Conservation (phyloP, 2,329 filamentous ascomycete species). For the Colletotrichum gloeosporioides region DNA sequence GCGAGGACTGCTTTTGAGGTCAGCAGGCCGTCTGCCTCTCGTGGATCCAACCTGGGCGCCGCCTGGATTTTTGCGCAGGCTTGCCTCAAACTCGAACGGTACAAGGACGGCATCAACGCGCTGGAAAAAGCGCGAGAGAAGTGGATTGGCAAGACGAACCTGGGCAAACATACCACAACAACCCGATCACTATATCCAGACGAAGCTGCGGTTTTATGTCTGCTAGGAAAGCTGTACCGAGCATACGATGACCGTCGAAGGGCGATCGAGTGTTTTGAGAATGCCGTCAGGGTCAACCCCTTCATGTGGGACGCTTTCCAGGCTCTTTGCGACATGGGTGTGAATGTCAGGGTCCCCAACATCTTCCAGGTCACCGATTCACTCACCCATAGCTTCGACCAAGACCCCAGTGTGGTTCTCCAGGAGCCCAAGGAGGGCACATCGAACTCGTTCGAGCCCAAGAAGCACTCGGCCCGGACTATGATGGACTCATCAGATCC, state of each 20-base stretch:
- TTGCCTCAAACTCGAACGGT: conserved; percentile 79
- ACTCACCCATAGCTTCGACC: conserved; percentile 54
- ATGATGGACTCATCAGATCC: conserved; percentile 50
- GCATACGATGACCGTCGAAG: conserved; percentile 83
- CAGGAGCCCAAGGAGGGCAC: conserved; percentile 43
- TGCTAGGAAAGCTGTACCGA: conserved; percentile 87
- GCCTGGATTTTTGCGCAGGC: conserved; percentile 91
- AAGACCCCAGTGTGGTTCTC: conserved; percentile 34
- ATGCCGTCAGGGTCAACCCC: conserved; percentile 86
- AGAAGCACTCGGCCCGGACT: conserved; percentile 45
- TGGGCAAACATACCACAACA: conserved; percentile 84
- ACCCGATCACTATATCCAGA: conserved; percentile 80
- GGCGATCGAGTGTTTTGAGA: conserved; percentile 86
- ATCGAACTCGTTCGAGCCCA: conserved; percentile 44
- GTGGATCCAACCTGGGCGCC: conserved; percentile 82
- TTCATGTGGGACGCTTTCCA: conserved; percentile 99
- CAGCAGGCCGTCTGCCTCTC: conserved; percentile 72
- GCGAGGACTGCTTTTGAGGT: conserved; percentile 86
- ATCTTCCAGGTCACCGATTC: conserved; percentile 78
- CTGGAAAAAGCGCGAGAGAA: conserved; percentile 81
- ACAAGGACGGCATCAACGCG: conserved; percentile 81
- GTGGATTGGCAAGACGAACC: conserved; percentile 77
- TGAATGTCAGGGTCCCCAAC: conserved; percentile 80
- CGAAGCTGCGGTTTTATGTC: conserved; percentile 79
- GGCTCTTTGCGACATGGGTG: conserved; percentile 85